phyloP scores from a whole-genome alignment of 2,329 filamentous ascomycete species.

The Colletotrichum sojae region DNA sequence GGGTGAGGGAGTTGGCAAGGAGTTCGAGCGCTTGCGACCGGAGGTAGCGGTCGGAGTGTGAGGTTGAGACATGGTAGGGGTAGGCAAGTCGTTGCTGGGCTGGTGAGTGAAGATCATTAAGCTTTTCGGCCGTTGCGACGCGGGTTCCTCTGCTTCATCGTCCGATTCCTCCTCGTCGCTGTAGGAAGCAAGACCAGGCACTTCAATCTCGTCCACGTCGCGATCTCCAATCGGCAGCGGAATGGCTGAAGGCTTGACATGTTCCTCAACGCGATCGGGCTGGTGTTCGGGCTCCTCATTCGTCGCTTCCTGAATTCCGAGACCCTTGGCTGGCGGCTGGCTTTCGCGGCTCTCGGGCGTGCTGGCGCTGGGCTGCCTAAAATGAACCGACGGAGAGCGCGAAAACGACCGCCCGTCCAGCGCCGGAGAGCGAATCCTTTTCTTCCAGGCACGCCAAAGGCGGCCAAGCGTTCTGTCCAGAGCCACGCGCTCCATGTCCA shows the following conservation, averaged over 20 bases:
- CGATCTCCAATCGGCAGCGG: slow-evolving; percentile 77
- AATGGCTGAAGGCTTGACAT: slow-evolving; percentile 68
- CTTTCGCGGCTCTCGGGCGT: slow-evolving; percentile 53
- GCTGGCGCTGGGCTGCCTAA: slow-evolving; percentile 59
- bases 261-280: slow-evolving; percentile 51
- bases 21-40: slow-evolving; percentile 62
- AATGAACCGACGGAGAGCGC: slow-evolving; percentile 58
- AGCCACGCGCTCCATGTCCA: slow-evolving; percentile 93
- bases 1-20: slow-evolving; percentile 59
- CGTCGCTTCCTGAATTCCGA: slow-evolving; percentile 38
- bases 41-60: slow-evolving; percentile 52
- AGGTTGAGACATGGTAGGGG: slow-evolving; percentile 52
- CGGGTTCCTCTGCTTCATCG: slow-evolving; percentile 50
- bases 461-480: slow-evolving; percentile 90
- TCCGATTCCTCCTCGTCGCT: slow-evolving; percentile 73
- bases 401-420: slow-evolving; percentile 66
- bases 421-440: slow-evolving; percentile 76
- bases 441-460: slow-evolving; percentile 96
- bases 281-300: slow-evolving; percentile 30
- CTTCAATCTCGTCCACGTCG: slow-evolving; percentile 85
- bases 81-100: slow-evolving; percentile 48
- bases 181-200: slow-evolving; percentile 76
- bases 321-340: slow-evolving; percentile 51
- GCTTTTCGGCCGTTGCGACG: slow-evolving; percentile 62
- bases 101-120: slow-evolving; percentile 53